These are phyloP conservation scores for Russula sp. DNA, from an alignment of 768 basidiomycete genomes.

Conservation along the genomic window DNA sequence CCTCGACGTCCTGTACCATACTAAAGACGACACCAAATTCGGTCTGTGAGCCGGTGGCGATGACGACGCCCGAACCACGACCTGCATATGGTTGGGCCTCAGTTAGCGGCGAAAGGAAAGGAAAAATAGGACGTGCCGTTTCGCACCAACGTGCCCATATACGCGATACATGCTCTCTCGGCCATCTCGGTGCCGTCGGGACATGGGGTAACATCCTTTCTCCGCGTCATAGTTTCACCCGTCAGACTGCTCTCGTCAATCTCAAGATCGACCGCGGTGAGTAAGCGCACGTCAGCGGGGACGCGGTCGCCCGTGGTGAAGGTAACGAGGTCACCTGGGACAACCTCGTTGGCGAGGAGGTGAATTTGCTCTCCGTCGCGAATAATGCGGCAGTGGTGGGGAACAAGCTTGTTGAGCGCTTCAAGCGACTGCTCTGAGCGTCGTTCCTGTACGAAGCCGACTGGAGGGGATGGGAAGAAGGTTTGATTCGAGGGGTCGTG, in stretches of 20 bases:
- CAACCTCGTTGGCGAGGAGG: slow-evolving; percentile 93
- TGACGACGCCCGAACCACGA: slow-evolving; percentile 79
- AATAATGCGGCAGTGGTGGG: slow-evolving; percentile 90
- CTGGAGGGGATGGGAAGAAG: slow-evolving; percentile 32
- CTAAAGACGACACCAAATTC: slow-evolving; percentile 96
- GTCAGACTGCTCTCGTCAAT: slow-evolving; percentile 95
- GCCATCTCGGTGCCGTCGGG: slow-evolving; percentile 53
- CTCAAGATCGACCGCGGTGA: slow-evolving; percentile 79
- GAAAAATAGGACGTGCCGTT: slow-evolving; percentile 50
- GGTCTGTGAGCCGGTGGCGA: slow-evolving; percentile 80
- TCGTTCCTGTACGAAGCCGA: slow-evolving; percentile 94
- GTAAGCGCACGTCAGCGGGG: slow-evolving; percentile 86
- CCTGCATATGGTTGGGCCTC: slow-evolving; percentile 37
- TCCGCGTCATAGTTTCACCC: slow-evolving; percentile 80
- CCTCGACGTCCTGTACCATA: slow-evolving; percentile 96
- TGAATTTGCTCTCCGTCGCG: slow-evolving; percentile 70
- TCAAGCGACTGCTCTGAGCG: slow-evolving; percentile 93
- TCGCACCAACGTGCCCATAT: slow-evolving; percentile 93
- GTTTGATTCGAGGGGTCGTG: background rate
- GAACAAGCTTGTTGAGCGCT: slow-evolving; percentile 93
- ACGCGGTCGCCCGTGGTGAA: slow-evolving; percentile 91
- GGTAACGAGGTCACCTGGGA: slow-evolving; percentile 88
- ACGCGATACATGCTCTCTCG: slow-evolving; percentile 82
- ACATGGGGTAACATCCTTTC: slow-evolving; percentile 59
- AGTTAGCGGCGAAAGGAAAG: background rate